Conservation (phyloP, 192 early-diverging fungal genomes). For the Rhizoclosmatium globosum region DNA sequence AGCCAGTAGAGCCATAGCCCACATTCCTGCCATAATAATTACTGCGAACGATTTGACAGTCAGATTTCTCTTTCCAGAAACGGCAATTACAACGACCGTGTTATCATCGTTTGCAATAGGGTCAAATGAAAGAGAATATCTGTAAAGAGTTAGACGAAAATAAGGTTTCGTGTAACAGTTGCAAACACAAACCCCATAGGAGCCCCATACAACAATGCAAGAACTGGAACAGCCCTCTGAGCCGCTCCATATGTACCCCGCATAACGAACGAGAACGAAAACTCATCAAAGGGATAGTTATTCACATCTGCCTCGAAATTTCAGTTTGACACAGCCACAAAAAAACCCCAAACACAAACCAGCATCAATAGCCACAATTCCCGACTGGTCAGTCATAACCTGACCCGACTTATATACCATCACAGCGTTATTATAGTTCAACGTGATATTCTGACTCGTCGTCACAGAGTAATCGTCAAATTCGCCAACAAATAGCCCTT, state of each 20-base stretch:
- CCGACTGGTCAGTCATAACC: no score
- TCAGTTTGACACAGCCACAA: neutral
- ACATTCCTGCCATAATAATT: constrained; percentile 19
- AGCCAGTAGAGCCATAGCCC: constrained; percentile 8
- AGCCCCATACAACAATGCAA: neutral
- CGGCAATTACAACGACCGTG: neutral
- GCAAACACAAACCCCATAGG: neutral
- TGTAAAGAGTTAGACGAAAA: no score
- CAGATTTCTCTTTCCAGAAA: neutral
- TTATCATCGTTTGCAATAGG: neutral
- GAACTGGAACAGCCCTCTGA: neutral
- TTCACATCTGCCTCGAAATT: constrained; percentile 10
- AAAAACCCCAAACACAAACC: no score
- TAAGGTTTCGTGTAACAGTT: no score
- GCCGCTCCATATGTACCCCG: neutral
- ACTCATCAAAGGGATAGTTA: constrained; percentile 14
- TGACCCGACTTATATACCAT: no score
- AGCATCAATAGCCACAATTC: no score
- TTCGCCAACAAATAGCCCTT: no score
- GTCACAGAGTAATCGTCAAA: no score
- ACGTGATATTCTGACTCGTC: no score
- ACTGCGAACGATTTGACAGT: neutral
- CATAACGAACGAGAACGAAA: neutral
- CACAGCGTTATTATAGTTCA: no score
- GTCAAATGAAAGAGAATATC: neutral